phyloP scores from a whole-genome alignment of 805 yeast genomes.

The Wickerhamomyces pijperi region DNA sequence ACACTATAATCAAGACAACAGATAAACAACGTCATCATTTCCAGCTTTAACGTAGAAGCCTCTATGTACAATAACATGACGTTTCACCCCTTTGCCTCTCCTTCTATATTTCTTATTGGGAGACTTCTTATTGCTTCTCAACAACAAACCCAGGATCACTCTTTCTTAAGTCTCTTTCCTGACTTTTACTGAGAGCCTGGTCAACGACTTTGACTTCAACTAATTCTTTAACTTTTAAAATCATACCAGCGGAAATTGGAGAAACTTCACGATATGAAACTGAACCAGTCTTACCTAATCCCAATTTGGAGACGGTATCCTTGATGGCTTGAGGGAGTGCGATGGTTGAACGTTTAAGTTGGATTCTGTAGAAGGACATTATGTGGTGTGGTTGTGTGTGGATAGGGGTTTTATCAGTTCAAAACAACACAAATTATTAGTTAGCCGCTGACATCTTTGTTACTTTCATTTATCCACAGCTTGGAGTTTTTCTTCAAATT shows the following conservation, averaged over 20 bases:
- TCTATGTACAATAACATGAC: too few species aligned
- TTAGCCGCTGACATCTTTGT: too few species aligned
- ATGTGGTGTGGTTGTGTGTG: not conserved
- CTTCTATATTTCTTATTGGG: too few species aligned
- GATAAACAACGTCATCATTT: too few species aligned
- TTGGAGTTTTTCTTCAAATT: not conserved
- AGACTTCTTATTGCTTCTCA: conserved; percentile 24
- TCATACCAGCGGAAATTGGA: conserved; percentile 77
- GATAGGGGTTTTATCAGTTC: conserved; percentile 1
- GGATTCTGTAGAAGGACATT: conserved; percentile 49
- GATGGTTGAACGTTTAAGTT: conserved; percentile 72
- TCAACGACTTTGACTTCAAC: conserved; percentile 71
- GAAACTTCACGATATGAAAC: conserved; percentile 62
- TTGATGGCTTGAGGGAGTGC: conserved; percentile 67
- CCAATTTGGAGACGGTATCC: conserved; percentile 58
- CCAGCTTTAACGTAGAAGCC: too few species aligned
- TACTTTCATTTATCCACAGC: too few species aligned
- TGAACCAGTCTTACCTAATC: conserved; percentile 64
- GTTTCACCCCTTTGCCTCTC: too few species aligned
- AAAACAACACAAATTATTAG: not conserved
- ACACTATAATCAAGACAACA: too few species aligned
- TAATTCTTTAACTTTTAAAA: conserved; percentile 74
- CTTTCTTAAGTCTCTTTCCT: conserved; percentile 46
- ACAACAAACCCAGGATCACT: conserved; percentile 51
- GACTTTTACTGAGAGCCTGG: conserved; percentile 33